Evolutionary conservation across 2,329 filamentous ascomycete genomes (phyloP).

Genomic region (Pleomassaria siparia): DNA sequence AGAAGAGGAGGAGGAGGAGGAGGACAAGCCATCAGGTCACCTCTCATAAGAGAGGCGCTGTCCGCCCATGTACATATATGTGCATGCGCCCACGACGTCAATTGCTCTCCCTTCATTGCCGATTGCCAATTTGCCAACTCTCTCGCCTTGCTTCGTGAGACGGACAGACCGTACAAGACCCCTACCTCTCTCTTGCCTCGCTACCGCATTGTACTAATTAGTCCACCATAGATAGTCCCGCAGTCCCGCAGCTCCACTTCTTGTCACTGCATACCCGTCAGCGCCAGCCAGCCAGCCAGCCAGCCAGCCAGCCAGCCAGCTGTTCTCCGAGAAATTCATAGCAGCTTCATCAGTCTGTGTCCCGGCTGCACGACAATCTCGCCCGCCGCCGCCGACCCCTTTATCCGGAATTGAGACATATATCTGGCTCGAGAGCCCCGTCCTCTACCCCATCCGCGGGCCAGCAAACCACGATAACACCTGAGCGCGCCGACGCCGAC

Average conservation of each 20-base stretch:
- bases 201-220: too few species aligned
- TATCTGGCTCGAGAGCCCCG: conserved; percentile 13
- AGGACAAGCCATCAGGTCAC: not conserved
- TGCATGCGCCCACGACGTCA: not conserved
- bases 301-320: conserved; percentile 22
- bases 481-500: conserved; percentile 12
- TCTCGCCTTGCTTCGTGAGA: not conserved
- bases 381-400: conserved; percentile 36
- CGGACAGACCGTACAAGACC: not conserved
- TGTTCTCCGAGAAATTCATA: conserved; percentile 27
- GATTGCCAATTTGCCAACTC: too few species aligned
- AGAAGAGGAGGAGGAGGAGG: too few species aligned
- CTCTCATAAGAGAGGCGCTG: conserved; percentile 9
- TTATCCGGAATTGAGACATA: conserved; percentile 40
- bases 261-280: too few species aligned
- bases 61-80: not conserved
- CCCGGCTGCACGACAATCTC: conserved; percentile 30
- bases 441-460: conserved; percentile 1
- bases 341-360: conserved; percentile 26
- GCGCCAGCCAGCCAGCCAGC: too few species aligned
- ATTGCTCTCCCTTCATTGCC: not conserved
- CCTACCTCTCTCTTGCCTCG: not conserved
- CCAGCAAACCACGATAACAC: not conserved
- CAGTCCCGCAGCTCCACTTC: conserved; percentile 23
- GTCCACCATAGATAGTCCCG: too few species aligned